A percentile compares a stretch with the other conserved stretches of the same genome.
These are phyloP conservation scores for Chlorella sp. DNA, from an alignment of 139 green algal species.

Conservation along the genomic window DNA sequence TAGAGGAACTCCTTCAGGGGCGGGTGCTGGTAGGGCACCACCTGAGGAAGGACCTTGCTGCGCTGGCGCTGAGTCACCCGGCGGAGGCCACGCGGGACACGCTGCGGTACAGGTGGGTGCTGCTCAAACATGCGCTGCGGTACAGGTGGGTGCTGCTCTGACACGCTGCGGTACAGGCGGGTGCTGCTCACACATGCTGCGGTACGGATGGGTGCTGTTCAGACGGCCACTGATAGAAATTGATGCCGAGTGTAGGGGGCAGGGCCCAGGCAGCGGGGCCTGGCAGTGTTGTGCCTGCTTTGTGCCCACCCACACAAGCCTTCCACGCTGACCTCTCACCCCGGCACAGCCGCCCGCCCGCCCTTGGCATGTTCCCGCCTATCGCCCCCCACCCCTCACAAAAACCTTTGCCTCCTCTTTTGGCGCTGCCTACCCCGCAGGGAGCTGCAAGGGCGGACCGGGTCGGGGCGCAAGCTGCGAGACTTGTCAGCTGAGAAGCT, in stretches of 20 bases:
- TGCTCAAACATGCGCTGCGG: neutral
- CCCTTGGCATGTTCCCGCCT: neutral
- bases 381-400: neutral
- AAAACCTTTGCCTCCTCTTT: neutral
- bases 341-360: neutral
- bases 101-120: slow-evolving; percentile 10
- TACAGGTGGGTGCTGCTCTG: neutral
- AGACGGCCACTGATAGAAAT: too few relatives aligned
- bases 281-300: too few relatives aligned
- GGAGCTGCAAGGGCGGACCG: slow-evolving; percentile 36
- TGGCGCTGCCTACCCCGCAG: neutral
- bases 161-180: neutral
- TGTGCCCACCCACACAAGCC: too few relatives aligned
- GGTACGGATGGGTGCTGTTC: too few relatives aligned
- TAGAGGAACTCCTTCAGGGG: slow-evolving; percentile 14
- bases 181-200: too few relatives aligned
- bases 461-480: slow-evolving; percentile 25
- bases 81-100: slow-evolving; percentile 16
- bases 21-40: slow-evolving; percentile 50
- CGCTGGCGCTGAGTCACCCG: slow-evolving; percentile 38
- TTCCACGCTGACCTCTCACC: neutral
- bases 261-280: too few relatives aligned
- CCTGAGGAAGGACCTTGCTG: slow-evolving; percentile 45
- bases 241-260: too few relatives aligned
- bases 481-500: slow-evolving; percentile 37